Evolutionary conservation across 352 stramenopile species (phyloP).

Genomic region (Pythium vanterpoolii): DNA sequence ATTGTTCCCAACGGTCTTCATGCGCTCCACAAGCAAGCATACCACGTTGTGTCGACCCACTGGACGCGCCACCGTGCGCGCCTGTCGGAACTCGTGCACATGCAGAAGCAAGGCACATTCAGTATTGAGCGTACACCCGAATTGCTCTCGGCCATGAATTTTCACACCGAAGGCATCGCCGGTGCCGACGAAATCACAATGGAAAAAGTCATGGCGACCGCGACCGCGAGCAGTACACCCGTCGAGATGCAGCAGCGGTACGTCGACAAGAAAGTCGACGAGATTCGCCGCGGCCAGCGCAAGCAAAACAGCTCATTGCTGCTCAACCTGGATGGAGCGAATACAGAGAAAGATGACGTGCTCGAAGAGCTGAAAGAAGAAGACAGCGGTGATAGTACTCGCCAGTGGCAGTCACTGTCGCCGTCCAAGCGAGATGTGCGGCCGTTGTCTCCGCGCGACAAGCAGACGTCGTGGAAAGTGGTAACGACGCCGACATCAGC

Average conservation of each 20-base stretch:
- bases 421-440: constrained; percentile 43
- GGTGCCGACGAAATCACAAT: constrained; percentile 39
- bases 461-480: constrained; percentile 61
- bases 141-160: constrained; percentile 60
- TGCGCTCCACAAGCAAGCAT: constrained; percentile 43
- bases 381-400: constrained; percentile 16
- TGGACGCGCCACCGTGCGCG: constrained; percentile 51
- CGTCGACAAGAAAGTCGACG: constrained; percentile 51
- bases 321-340: constrained; percentile 32
- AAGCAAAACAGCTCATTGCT: constrained; percentile 42
- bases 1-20: constrained; percentile 50
- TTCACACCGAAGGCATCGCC: constrained; percentile 59
- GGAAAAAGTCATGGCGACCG: constrained; percentile 33
- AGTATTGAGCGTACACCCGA: constrained; percentile 74
- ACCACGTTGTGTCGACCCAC: constrained; percentile 61
- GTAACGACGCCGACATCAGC: constrained; percentile 1
- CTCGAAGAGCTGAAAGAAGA: constrained; percentile 21
- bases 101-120: constrained; percentile 77
- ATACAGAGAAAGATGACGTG: constrained; percentile 22
- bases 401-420: constrained; percentile 54
- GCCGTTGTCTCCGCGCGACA: constrained; percentile 50
- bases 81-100: constrained; percentile 61
- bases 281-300: constrained; percentile 56
- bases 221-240: constrained; percentile 15
- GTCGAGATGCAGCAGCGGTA: constrained; percentile 30